Conservation (phyloP, 805 yeast species). For the Ogataea pini region DNA sequence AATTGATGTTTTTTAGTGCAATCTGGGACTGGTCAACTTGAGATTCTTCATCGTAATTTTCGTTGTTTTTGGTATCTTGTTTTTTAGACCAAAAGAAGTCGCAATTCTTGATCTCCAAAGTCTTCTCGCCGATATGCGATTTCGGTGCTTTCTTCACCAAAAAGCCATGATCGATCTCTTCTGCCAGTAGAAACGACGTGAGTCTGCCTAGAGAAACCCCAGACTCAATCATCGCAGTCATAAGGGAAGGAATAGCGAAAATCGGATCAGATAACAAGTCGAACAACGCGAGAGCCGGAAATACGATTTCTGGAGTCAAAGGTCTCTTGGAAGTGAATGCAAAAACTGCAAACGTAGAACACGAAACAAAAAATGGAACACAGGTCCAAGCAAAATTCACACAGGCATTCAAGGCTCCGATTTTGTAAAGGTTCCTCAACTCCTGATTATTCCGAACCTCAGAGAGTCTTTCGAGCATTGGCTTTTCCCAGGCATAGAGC, state of each 20-base stretch:
- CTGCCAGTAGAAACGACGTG: slow-evolving; percentile 47
- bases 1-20: slow-evolving; percentile 51
- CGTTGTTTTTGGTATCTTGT: slow-evolving; percentile 9
- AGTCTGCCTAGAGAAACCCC: slow-evolving; percentile 59
- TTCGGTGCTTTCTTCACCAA: slow-evolving; percentile 30
- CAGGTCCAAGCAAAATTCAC: slow-evolving; percentile 60
- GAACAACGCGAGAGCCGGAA: slow-evolving; percentile 66
- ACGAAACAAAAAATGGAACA: slow-evolving; percentile 65
- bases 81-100: slow-evolving; percentile 51
- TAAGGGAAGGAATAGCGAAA: slow-evolving; percentile 55
- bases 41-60: slow-evolving; percentile 46
- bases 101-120: slow-evolving; percentile 49
- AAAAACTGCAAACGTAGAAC: slow-evolving; percentile 58
- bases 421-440: slow-evolving; percentile 48
- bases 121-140: slow-evolving; percentile 29
- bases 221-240: slow-evolving; percentile 59
- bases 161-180: slow-evolving; percentile 40
- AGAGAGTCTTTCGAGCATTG: slow-evolving; percentile 54
- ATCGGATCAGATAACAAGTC: slow-evolving; percentile 60
- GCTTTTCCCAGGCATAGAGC: slow-evolving; percentile 69
- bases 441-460: slow-evolving; percentile 61
- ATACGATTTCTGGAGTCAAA: slow-evolving; percentile 65
- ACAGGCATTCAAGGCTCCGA: slow-evolving; percentile 48
- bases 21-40: slow-evolving; percentile 35
- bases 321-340: slow-evolving; percentile 47